Evolutionary conservation across 2,329 filamentous ascomycete genomes (phyloP).

Genomic region (Exserohilum rostratum): DNA sequence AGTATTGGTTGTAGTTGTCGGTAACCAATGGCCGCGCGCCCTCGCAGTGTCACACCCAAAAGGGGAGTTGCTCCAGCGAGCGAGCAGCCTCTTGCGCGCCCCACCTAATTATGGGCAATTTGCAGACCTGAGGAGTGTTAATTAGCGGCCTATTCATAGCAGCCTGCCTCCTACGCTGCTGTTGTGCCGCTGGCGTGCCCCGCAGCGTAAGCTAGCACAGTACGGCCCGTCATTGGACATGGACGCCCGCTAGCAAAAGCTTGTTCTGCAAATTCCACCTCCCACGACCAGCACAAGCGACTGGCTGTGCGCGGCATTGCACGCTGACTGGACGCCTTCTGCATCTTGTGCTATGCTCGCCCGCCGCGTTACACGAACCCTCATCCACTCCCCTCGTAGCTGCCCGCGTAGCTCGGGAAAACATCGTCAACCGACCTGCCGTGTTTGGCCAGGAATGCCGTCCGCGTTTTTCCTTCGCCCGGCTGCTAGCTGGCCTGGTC

Average conservation of each 20-base stretch:
- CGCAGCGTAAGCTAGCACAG: constrained; percentile 26
- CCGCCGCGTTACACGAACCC: constrained; percentile 37
- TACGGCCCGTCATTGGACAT: constrained; percentile 37
- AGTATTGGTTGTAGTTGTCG: constrained; percentile 43
- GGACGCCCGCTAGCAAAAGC: constrained; percentile 37
- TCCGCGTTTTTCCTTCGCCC: constrained; percentile 29
- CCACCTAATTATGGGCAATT: constrained; percentile 44
- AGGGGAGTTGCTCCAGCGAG: constrained; percentile 26
- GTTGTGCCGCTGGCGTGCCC: constrained; percentile 23
- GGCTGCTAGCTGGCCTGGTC: constrained; percentile 29
- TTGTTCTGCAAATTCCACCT: constrained; percentile 46
- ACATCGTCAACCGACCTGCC: constrained; percentile 41
- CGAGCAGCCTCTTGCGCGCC: constrained; percentile 8
- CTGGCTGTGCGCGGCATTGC: constrained; percentile 37
- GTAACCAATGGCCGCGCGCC: constrained; percentile 41
- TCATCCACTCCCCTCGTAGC: constrained; percentile 12
- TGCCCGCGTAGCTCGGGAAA: constrained; percentile 32
- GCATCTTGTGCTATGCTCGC: constrained; percentile 37
- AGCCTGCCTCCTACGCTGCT: background rate
- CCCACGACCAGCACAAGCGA: constrained; percentile 32
- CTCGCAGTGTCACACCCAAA: constrained; percentile 19
- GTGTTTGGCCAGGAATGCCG: constrained; percentile 33
- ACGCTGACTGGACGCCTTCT: constrained; percentile 40
- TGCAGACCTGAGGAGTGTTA: constrained; percentile 18
- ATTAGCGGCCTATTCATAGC: constrained; percentile 45